phyloP scores from a whole-genome alignment of 192 early-diverging fungal species.

The Mortierella claussenii region DNA sequence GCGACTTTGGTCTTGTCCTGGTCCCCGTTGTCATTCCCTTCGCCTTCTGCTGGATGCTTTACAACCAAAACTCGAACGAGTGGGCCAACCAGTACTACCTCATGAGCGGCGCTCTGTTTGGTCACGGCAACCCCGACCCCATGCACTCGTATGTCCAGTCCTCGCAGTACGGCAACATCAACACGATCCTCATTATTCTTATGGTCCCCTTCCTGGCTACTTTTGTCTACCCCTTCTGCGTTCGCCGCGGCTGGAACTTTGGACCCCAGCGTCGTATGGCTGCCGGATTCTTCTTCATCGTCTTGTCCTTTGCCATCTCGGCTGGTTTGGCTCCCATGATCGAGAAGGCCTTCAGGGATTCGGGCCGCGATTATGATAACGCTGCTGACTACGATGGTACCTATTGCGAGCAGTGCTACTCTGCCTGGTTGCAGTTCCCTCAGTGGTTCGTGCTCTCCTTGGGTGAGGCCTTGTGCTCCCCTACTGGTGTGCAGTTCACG shows the following conservation, averaged over 20 bases:
- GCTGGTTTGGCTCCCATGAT: conserved; percentile 32
- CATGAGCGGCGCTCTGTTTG: conserved; percentile 48
- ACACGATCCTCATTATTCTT: conserved; percentile 62
- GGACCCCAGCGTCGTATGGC: conserved; percentile 65
- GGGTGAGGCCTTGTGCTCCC: conserved; percentile 68
- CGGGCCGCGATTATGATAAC: conserved; percentile 2
- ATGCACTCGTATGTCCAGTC: conserved; percentile 16
- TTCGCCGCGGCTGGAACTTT: conserved; percentile 52
- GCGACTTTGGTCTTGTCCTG: conserved; percentile 42
- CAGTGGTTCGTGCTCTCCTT: conserved; percentile 67
- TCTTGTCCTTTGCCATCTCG: conserved; percentile 56
- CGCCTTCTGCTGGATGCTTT: conserved; percentile 54
- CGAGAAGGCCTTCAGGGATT: conserved; percentile 15
- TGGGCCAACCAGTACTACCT: conserved; percentile 53
- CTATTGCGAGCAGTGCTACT: conserved; percentile 42
- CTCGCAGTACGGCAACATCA: conserved; percentile 31
- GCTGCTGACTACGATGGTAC: conserved; percentile 24
- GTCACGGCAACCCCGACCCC: conserved; percentile 18
- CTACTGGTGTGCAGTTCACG: conserved; percentile 71
- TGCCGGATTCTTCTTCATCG: conserved; percentile 63
- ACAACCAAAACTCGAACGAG: conserved; percentile 55
- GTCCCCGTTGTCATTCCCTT: conserved; percentile 43
- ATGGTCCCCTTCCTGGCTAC: conserved; percentile 65
- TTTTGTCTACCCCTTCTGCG: conserved; percentile 64
- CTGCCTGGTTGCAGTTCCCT: conserved; percentile 53